Evolutionary conservation across 371 early-diverging fungal species (phyloP).

Genomic region (Capillidium heterosporum): DNA sequence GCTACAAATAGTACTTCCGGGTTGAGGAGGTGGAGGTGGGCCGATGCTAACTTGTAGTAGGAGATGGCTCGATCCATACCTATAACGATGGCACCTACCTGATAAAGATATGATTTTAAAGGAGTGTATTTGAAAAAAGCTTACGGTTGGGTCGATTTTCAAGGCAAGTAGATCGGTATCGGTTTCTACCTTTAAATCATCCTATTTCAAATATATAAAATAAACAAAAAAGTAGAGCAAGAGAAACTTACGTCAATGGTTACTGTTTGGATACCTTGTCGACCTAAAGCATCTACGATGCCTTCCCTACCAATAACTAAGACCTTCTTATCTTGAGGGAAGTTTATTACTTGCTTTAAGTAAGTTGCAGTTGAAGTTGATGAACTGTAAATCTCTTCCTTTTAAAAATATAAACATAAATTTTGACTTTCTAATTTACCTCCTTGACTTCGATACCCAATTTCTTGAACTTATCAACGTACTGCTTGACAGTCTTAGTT

Average conservation of each 20-base stretch:
- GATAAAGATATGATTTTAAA: not conserved
- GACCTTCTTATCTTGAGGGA: slow-evolving; percentile 68
- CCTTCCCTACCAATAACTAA: slow-evolving; percentile 85
- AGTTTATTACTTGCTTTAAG: slow-evolving; percentile 53
- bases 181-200: not conserved
- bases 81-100: slow-evolving; percentile 70
- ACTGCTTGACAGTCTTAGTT: slow-evolving; percentile 64
- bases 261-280: slow-evolving; percentile 41
- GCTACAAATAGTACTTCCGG: slow-evolving; percentile 62
- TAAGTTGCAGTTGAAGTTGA: slow-evolving; percentile 89
- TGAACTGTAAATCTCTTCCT: slow-evolving; percentile 89
- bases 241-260: slow-evolving; percentile 28
- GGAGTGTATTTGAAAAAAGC: not conserved
- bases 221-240: not conserved
- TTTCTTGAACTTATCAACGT: slow-evolving; percentile 58
- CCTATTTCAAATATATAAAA: slow-evolving; percentile 1
- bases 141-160: not conserved
- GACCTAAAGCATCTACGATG: slow-evolving; percentile 64
- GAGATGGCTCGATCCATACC: slow-evolving; percentile 79
- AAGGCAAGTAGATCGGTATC: not conserved
- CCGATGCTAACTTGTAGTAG: slow-evolving; percentile 79
- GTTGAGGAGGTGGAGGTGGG: slow-evolving; percentile 63
- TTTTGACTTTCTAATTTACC: slow-evolving; percentile 18
- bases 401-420: slow-evolving; percentile 1
- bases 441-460: slow-evolving; percentile 51